These are phyloP conservation scores for Jaapia argillacea DNA, from an alignment of 768 basidiomycete genomes.

Conservation along the genomic window DNA sequence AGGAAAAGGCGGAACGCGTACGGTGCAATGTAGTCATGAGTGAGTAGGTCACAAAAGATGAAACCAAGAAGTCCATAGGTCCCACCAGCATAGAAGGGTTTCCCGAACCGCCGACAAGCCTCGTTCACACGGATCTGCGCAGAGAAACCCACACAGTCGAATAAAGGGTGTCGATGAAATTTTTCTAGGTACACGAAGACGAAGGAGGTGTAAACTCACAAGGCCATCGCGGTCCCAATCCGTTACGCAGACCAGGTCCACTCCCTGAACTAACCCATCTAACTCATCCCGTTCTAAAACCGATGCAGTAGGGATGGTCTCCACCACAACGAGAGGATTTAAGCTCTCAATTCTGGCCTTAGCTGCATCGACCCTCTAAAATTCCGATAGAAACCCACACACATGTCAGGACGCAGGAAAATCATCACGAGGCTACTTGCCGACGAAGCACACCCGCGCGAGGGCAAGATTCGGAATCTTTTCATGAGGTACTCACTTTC, in stretches of 20 bases:
- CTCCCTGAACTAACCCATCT: conserved; percentile 45
- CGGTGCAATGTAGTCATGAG: conserved; percentile 81
- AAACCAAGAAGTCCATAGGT: conserved; percentile 88
- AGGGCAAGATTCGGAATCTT: neutral
- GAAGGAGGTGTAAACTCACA: conserved; percentile 38
- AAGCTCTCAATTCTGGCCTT: conserved; percentile 78
- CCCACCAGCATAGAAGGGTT: conserved; percentile 87
- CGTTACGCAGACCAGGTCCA: conserved; percentile 84
- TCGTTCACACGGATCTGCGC: conserved; percentile 68
- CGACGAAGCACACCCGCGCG: too few relatives aligned
- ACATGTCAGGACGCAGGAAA: conserved; percentile 30
- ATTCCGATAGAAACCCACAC: conserved; percentile 12
- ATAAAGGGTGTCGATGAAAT: conserved; percentile 2
- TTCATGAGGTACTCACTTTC: conserved; percentile 41
- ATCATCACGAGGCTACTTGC: too few relatives aligned
- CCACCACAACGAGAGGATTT: conserved; percentile 85
- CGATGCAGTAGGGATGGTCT: conserved; percentile 45
- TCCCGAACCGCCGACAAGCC: conserved; percentile 61
- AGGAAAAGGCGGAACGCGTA: conserved; percentile 29
- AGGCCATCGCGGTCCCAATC: conserved; percentile 63
- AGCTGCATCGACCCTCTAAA: conserved; percentile 86
- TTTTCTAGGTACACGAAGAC: neutral
- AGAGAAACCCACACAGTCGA: conserved; percentile 6
- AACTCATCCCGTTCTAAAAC: conserved; percentile 42
- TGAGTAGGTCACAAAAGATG: conserved; percentile 87